Percentiles rank a stretch among this genome's conserved stretches.
These are phyloP conservation scores for Aspergillus panamensis DNA, from an alignment of 495 filamentous ascomycete genomes.

Conservation along the genomic window DNA sequence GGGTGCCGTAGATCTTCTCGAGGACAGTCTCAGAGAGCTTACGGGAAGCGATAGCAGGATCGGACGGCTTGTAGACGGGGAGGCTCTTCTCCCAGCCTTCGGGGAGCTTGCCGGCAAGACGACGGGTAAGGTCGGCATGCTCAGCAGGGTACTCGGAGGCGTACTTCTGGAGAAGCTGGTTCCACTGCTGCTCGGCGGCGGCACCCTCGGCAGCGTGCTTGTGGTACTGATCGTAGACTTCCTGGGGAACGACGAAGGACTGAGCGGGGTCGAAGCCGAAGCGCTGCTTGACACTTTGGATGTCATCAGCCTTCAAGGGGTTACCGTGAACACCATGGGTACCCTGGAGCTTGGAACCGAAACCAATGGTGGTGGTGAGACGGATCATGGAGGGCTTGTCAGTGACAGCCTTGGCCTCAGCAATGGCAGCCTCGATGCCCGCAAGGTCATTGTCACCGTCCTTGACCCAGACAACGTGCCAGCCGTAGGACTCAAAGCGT, in stretches of 20 bases:
- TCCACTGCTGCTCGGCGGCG: conserved; percentile 92
- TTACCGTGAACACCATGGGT: conserved; percentile 95
- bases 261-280: conserved; percentile 96
- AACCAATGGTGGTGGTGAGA: conserved; percentile 97
- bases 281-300: conserved; percentile 81
- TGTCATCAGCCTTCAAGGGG: conserved; percentile 90
- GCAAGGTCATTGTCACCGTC: conserved; percentile 89
- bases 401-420: conserved; percentile 77
- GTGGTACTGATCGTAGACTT: conserved; percentile 89
- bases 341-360: conserved; percentile 88
- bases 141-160: conserved; percentile 68
- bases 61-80: conserved; percentile 84
- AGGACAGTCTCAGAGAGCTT: conserved; percentile 95
- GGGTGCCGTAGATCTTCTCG: conserved; percentile 73
- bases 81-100: conserved; percentile 97
- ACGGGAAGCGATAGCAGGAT: conserved; percentile 81
- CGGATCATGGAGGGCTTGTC: conserved; percentile 98
- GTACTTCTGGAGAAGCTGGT: conserved; percentile 88
- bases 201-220: conserved; percentile 80
- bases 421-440: conserved; percentile 84
- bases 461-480: conserved; percentile 83
- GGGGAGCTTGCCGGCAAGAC: conserved; percentile 78
- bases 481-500: conserved; percentile 97
- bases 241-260: conserved; percentile 88
- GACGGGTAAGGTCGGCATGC: conserved; percentile 74